phyloP scores from a whole-genome alignment of 768 basidiomycete genomes.

The Hypsizygus marmoreus region DNA sequence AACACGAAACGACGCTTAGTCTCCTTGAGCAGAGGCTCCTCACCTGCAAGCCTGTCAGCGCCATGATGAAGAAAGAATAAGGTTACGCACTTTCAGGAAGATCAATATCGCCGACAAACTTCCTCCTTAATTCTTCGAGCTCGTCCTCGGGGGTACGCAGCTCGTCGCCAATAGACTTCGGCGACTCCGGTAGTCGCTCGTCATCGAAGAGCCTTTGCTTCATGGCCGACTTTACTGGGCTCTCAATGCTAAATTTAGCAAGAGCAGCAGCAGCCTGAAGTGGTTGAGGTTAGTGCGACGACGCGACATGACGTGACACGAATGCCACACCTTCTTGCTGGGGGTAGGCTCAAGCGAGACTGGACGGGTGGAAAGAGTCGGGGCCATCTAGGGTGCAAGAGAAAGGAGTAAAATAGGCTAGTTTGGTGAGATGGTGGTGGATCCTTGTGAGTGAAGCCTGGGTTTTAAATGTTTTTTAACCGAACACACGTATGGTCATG shows the following conservation, averaged over 20 bases:
- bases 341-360: constrained; percentile 42
- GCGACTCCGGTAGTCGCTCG: constrained; percentile 18
- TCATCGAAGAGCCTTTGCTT: constrained; percentile 18
- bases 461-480: constrained; percentile 20
- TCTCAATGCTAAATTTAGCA: constrained; percentile 42
- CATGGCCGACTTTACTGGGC: constrained; percentile 10
- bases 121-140: constrained; percentile 32
- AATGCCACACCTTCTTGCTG: constrained; percentile 49
- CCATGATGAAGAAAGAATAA: not conserved
- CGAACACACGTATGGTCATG: constrained; percentile 33
- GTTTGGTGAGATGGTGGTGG: constrained; percentile 2
- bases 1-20: constrained; percentile 83
- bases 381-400: constrained; percentile 26
- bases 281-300: constrained; percentile 7
- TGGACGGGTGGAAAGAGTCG: constrained; percentile 26
- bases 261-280: constrained; percentile 46
- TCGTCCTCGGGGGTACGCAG: constrained; percentile 4
- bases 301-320: constrained; percentile 10
- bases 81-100: constrained; percentile 53
- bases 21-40: constrained; percentile 82
- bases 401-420: constrained; percentile 8
- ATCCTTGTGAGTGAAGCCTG: not conserved
- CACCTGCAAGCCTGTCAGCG: constrained; percentile 37
- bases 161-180: constrained; percentile 16
- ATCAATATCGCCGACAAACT: constrained; percentile 72